These are phyloP conservation scores for Lactarius psammicola DNA, from an alignment of 768 basidiomycete species.

Conservation along the genomic window DNA sequence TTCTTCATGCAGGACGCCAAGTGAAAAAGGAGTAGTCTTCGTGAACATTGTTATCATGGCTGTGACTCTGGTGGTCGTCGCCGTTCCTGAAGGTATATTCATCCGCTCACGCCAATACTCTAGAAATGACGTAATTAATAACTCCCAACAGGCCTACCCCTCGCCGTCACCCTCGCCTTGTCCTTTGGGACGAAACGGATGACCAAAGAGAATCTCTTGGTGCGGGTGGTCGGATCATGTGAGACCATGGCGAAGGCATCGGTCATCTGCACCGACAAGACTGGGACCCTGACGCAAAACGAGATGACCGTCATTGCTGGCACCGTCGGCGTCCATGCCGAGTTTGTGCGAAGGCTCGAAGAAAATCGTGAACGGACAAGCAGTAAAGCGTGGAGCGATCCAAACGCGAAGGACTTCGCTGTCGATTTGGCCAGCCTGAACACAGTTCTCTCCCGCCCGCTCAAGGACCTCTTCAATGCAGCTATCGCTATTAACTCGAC, in stretches of 20 bases:
- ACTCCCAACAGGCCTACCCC: too few species aligned
- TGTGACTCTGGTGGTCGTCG: conserved; percentile 59
- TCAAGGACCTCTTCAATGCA: conserved; percentile 72
- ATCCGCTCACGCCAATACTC: too few species aligned
- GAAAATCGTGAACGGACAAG: conserved; percentile 72
- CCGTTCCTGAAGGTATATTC: too few species aligned
- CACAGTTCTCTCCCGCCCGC: conserved; percentile 54
- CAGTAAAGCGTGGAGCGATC: conserved; percentile 50
- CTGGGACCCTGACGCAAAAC: conserved; percentile 95
- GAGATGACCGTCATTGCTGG: conserved; percentile 95
- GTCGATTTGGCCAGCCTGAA: conserved; percentile 77
- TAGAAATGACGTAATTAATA: too few species aligned
- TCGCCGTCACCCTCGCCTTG: too few species aligned
- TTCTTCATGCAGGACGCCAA: too few species aligned
- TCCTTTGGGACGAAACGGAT: conserved; percentile 56
- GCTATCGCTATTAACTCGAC: conserved; percentile 91
- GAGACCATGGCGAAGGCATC: conserved; percentile 99
- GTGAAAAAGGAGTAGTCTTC: conserved; percentile 84
- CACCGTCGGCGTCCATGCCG: conserved; percentile 89
- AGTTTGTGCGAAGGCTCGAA: conserved; percentile 80
- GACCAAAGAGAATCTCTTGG: conserved; percentile 91
- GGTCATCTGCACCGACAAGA: conserved; percentile 94
- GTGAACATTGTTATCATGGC: conserved; percentile 92
- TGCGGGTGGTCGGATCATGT: conserved; percentile 93
- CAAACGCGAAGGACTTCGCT: conserved; percentile 74